phyloP scores from a whole-genome alignment of 2,329 filamentous ascomycete genomes.

The Penicillium sp. region DNA sequence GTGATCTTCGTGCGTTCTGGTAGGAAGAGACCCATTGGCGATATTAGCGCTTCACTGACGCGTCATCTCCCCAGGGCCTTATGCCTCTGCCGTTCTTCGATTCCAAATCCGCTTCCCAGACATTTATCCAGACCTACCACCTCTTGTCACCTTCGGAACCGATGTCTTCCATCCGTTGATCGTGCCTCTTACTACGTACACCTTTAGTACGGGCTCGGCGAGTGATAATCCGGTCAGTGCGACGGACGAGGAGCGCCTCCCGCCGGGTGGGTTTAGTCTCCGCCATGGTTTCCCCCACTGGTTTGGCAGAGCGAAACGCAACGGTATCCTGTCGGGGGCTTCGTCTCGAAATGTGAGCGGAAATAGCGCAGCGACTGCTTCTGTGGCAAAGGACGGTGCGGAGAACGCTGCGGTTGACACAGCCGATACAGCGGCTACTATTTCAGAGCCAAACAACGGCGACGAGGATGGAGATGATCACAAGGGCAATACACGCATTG shows the following conservation, averaged over 20 bases:
- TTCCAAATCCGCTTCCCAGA: constrained; percentile 86
- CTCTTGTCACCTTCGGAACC: constrained; percentile 78
- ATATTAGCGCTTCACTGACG: constrained; percentile 3
- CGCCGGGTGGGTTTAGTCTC: constrained; percentile 84
- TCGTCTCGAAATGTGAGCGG: constrained; percentile 43
- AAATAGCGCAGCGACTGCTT: constrained; percentile 25
- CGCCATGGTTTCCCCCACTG: constrained; percentile 85
- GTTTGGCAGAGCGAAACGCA: constrained; percentile 61
- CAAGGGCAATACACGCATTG: constrained; percentile 3
- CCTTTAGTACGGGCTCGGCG: constrained; percentile 74
- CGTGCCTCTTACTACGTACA: constrained; percentile 88
- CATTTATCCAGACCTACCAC: constrained; percentile 70
- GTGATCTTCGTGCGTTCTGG: constrained; percentile 86
- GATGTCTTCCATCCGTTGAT: constrained; percentile 95
- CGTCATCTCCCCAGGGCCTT: constrained; percentile 61
- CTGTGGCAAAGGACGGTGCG: constrained; percentile 2
- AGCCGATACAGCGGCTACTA: constrained; percentile 5
- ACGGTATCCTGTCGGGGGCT: constrained; percentile 30
- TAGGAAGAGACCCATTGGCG: constrained; percentile 36
- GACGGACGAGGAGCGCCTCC: constrained; percentile 72
- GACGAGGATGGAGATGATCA: constrained; percentile 5
- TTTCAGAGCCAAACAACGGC: not conserved
- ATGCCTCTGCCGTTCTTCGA: constrained; percentile 76
- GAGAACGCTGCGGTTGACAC: constrained; percentile 1
- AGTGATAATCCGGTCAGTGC: constrained; percentile 74